Percentiles rank a stretch among this genome's conserved stretches.
Conservation (phyloP, 2,329 filamentous ascomycete genomes). For the Aspergillus pseudoglaucus region DNA sequence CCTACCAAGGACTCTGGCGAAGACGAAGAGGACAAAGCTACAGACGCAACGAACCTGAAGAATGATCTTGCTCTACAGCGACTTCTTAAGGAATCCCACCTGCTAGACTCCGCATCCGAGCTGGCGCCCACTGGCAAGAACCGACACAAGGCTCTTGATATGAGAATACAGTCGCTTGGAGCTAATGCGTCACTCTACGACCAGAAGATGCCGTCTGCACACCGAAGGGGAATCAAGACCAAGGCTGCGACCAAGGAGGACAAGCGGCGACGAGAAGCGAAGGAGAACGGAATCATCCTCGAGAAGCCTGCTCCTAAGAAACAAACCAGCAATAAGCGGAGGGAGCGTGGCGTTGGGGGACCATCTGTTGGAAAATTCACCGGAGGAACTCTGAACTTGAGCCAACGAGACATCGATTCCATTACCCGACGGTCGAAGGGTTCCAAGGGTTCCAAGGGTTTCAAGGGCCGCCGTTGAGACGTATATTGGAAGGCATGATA, state of each 20-base stretch:
- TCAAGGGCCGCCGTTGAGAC: conserved; percentile 21
- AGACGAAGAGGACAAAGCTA: conserved; percentile 49
- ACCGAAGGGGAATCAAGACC: conserved; percentile 74
- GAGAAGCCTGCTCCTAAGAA: conserved; percentile 51
- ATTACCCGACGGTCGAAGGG: conserved; percentile 60
- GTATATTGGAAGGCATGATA: background rate
- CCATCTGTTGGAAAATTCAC: conserved; percentile 74
- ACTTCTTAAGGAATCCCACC: conserved; percentile 83
- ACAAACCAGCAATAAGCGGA: conserved; percentile 32
- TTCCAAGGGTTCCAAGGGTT: conserved; percentile 24
- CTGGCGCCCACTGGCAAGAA: conserved; percentile 61
- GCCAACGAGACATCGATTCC: conserved; percentile 65
- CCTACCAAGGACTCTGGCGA: conserved; percentile 23
- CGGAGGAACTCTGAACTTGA: conserved; percentile 72
- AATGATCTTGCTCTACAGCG: conserved; percentile 90
- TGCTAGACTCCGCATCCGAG: conserved; percentile 58
- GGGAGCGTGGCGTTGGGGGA: conserved; percentile 62
- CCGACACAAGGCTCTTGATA: conserved; percentile 72
- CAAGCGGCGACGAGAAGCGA: conserved; percentile 68
- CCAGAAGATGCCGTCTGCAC: conserved; percentile 82
- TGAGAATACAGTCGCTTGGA: conserved; percentile 75
- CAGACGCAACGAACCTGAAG: conserved; percentile 64
- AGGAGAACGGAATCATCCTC: conserved; percentile 83
- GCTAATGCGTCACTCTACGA: conserved; percentile 67
- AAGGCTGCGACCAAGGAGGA: conserved; percentile 62